Percentiles rank a stretch among this genome's conserved stretches.
phyloP scores from a whole-genome alignment of 306 rosid species.

The Lagenaria siceraria region DNA sequence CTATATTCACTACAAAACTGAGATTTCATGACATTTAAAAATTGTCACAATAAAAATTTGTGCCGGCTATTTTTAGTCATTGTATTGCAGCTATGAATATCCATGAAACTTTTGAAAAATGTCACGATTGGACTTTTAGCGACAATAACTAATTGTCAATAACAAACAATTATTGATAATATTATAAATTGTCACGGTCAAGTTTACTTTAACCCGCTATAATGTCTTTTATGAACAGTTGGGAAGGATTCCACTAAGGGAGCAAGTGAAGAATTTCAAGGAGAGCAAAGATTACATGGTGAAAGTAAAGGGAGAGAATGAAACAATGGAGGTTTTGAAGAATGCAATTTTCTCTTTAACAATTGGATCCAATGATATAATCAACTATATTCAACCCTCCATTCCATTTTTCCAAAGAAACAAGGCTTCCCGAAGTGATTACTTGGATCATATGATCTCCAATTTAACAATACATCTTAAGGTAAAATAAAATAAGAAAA shows the following conservation, averaged over 20 bases:
- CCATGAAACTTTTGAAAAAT: too few relatives aligned
- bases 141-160: too few relatives aligned
- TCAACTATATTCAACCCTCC: slow-evolving; percentile 33
- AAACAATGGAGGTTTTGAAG: slow-evolving; percentile 21
- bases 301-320: slow-evolving; percentile 24
- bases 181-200: too few relatives aligned
- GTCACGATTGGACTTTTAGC: too few relatives aligned
- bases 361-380: slow-evolving; percentile 40
- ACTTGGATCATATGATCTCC: slow-evolving; percentile 31
- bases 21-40: too few relatives aligned
- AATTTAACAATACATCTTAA: slow-evolving; percentile 36
- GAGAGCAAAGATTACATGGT: slow-evolving; percentile 20
- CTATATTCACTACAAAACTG: too few relatives aligned
- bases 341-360: slow-evolving; percentile 39
- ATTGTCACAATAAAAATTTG: too few relatives aligned
- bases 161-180: too few relatives aligned
- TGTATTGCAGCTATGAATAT: too few relatives aligned
- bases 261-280: slow-evolving; percentile 35
- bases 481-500: slow-evolving; percentile 13
- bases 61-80: too few relatives aligned
- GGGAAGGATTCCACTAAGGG: slow-evolving; percentile 31
- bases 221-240: slow-evolving; percentile 8
- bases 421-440: slow-evolving; percentile 16
- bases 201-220: neutral
- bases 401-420: slow-evolving; percentile 24